Evolutionary conservation across 495 filamentous ascomycete species (phyloP), one percentile per base, ranked within the genome.

Genomic region (Xylaria nigripes): DNA sequence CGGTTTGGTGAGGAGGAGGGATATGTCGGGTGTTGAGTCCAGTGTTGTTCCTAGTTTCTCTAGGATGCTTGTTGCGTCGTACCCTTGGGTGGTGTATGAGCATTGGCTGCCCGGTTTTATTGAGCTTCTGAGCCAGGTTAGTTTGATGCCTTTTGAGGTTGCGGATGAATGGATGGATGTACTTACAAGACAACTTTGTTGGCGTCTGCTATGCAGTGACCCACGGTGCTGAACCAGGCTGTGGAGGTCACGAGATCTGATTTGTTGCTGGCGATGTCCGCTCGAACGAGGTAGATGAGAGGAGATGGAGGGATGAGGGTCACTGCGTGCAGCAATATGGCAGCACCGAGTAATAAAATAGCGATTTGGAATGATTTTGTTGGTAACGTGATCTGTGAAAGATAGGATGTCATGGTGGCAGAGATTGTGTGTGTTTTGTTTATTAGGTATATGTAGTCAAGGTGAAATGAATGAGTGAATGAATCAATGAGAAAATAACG

Each of bases 161-260:
- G 27, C 10, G 27, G 27, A 10, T 30, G 27, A 30, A 10, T 4
- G 27, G 27, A 10, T 29, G 3, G 25, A 1, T 43, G 30, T 50
- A 57, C 54, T 50, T 6, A 51, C 54, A 27, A n/a, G 30, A 8
- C 16, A 13, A 13, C 48, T 21, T 51, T 29, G 48, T 25, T 24
- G 23, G 13, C 16, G 18, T 36, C n/a, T 5, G 42, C 43, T 5
- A 24, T 32, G n/a, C 54, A 57, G 32, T 57, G 50, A 21, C 54
- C 54, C 8, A 48, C 9, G 32, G 10, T 36, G n/a, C 47, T 16
- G 13, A 57, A 30, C 54, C 54, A 57, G 4, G 46, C 48, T 13
- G 54, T 57, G 16, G 34, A 50, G 24, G 18, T 24, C 19, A 36
- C 24, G 5, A 30, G 2, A 25, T 24, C 9, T 3, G 12, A 42